These are phyloP conservation scores for Oxytropis ochrocephala DNA, from an alignment of 306 rosid species.

Conservation along the genomic window DNA sequence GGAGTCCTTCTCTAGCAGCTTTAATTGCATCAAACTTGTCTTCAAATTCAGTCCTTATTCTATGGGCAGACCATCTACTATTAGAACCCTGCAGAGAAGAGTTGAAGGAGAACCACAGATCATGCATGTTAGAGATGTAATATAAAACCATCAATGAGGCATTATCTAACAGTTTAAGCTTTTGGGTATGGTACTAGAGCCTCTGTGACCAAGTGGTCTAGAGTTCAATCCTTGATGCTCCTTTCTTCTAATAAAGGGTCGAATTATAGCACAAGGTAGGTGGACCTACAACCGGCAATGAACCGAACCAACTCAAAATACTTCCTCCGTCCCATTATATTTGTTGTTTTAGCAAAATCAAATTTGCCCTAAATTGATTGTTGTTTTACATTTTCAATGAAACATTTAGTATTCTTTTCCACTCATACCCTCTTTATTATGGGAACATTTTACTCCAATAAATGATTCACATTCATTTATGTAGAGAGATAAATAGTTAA, in stretches of 20 bases:
- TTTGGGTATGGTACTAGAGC: not conserved
- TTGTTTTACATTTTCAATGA: no score
- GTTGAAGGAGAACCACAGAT: not conserved
- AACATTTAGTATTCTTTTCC: no score
- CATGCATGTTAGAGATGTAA: not conserved
- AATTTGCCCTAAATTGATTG: no score
- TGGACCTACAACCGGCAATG: no score
- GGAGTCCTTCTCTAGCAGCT: slow-evolving; percentile 60
- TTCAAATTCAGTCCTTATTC: slow-evolving; percentile 51
- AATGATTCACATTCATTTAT: no score
- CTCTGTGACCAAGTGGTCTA: not conserved
- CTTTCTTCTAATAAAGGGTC: not conserved
- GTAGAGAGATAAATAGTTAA: no score
- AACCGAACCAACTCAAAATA: no score
- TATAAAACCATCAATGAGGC: not conserved
- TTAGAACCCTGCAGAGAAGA: slow-evolving; percentile 57
- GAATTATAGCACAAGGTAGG: not conserved
- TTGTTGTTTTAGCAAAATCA: no score
- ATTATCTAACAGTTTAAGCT: not conserved
- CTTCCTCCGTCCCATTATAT: no score
- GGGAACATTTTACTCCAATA: no score
- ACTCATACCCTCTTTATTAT: no score
- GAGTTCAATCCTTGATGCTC: not conserved
- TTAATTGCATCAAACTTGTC: slow-evolving; percentile 55
- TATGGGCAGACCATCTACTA: slow-evolving; percentile 70